Evolutionary conservation across 192 early-diverging fungal species (phyloP).

Genomic region (Tieghemiomyces parasiticus): DNA sequence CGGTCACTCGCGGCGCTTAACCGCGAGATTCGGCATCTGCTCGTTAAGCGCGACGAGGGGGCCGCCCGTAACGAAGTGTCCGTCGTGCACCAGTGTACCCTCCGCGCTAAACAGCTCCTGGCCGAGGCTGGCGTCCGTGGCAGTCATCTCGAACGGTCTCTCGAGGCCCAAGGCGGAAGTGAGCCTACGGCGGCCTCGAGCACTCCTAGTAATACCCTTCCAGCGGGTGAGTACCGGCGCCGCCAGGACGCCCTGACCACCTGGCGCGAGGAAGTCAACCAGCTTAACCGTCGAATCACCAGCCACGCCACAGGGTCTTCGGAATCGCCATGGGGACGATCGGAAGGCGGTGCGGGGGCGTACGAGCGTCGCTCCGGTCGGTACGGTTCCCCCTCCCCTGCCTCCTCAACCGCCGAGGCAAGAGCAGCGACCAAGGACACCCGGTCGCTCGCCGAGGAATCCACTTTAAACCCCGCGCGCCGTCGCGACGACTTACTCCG

Average conservation of each 20-base stretch:
- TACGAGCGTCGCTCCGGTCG: slow-evolving; percentile 15
- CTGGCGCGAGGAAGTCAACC: slow-evolving; percentile 52
- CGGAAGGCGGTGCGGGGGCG: too few species aligned
- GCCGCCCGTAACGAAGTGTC: slow-evolving; percentile 58
- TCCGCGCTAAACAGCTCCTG: slow-evolving; percentile 60
- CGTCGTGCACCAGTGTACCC: slow-evolving; percentile 58
- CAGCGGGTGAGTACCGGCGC: slow-evolving; percentile 61
- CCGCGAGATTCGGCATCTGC: slow-evolving; percentile 55
- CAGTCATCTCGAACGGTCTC: slow-evolving; percentile 33
- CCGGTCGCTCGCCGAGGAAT: neutral
- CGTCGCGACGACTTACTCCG: slow-evolving; percentile 16
- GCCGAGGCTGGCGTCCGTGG: slow-evolving; percentile 28
- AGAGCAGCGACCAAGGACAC: neutral
- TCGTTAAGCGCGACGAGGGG: slow-evolving; percentile 57
- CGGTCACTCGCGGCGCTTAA: slow-evolving; percentile 40
- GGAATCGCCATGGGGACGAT: slow-evolving; percentile 12
- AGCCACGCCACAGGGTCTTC: slow-evolving; percentile 1
- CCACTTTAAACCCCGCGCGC: slow-evolving; percentile 18
- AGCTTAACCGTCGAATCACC: slow-evolving; percentile 40
- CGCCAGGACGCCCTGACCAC: slow-evolving; percentile 63
- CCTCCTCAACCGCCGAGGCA: too few species aligned
- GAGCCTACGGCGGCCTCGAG: too few species aligned
- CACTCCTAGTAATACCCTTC: too few species aligned
- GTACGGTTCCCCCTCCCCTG: too few species aligned
- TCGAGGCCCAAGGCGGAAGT: slow-evolving; percentile 40